Evolutionary conservation across 2,329 filamentous ascomycete species (phyloP).

Genomic region (Aschersonia sp.): DNA sequence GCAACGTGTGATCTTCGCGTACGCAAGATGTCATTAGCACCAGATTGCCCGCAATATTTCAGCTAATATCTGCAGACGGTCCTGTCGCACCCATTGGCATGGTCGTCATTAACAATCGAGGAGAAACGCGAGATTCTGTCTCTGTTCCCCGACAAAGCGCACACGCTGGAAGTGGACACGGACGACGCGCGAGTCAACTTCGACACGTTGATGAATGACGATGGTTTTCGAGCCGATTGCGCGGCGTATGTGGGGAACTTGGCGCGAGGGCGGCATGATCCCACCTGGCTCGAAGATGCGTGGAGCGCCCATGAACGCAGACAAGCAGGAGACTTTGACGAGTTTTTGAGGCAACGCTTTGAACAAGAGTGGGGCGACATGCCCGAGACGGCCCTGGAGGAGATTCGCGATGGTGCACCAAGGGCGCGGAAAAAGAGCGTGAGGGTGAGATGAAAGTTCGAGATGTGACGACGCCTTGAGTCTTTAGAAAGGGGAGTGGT

Average conservation of each 20-base stretch:
- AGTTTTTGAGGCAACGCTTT: slow-evolving; percentile 28
- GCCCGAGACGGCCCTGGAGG: slow-evolving; percentile 10
- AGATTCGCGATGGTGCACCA: background rate
- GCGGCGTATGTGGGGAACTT: slow-evolving; percentile 31
- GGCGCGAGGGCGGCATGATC: slow-evolving; percentile 32
- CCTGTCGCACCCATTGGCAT: slow-evolving; percentile 22
- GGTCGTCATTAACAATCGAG: slow-evolving; percentile 18
- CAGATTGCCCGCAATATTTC: background rate
- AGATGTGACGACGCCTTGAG: no score
- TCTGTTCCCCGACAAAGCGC: slow-evolving; percentile 21
- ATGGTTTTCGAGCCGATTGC: slow-evolving; percentile 32
- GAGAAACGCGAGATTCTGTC: slow-evolving; percentile 21
- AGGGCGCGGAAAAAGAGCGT: no score
- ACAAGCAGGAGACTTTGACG: slow-evolving; percentile 33
- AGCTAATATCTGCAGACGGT: slow-evolving; percentile 14
- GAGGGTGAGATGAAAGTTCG: no score
- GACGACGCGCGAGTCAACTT: slow-evolving; percentile 25
- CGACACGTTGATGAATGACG: slow-evolving; percentile 27
- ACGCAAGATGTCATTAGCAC: background rate
- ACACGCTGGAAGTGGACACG: slow-evolving; percentile 21
- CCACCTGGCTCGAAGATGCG: slow-evolving; percentile 36
- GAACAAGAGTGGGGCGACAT: slow-evolving; percentile 31
- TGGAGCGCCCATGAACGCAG: slow-evolving; percentile 36
- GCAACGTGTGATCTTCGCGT: slow-evolving; percentile 23
- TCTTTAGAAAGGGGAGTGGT: no score